Evolutionary conservation across 1,284 basidiomycete species (phyloP).

Genomic region (Uromyces viciae-fabae): DNA sequence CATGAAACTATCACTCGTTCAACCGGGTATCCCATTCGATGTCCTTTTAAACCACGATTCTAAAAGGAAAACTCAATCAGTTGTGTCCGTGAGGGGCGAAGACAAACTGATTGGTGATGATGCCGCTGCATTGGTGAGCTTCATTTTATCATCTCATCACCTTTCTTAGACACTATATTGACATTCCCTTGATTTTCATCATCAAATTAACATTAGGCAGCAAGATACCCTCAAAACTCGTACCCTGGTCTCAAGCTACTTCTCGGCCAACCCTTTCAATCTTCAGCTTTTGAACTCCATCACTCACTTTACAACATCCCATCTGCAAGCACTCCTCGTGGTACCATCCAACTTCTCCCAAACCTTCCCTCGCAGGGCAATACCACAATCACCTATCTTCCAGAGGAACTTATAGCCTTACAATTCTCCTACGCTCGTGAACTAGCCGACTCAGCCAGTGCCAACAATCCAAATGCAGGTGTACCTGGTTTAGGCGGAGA

Average conservation of each 20-base stretch:
- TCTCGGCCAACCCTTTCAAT: conserved; percentile 67
- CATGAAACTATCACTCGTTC: conserved; percentile 93
- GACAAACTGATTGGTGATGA: conserved; percentile 47
- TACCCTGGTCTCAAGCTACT: conserved; percentile 83
- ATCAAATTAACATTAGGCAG: conserved; percentile 60
- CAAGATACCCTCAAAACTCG: conserved; percentile 81
- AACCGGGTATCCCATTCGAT: conserved; percentile 92
- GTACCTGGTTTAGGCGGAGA: conserved; percentile 58
- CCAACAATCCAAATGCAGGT: conserved; percentile 46
- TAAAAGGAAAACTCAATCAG: conserved; percentile 87
- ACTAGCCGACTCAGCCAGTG: conserved; percentile 73
- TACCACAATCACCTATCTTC: conserved; percentile 56
- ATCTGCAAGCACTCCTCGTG: conserved; percentile 58
- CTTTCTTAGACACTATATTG: conserved; percentile 84
- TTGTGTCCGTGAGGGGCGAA: conserved; percentile 77
- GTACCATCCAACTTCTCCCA: conserved; percentile 31
- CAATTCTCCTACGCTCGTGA: conserved; percentile 84
- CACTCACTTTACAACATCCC: conserved; percentile 62
- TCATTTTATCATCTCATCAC: conserved; percentile 53
- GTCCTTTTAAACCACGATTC: conserved; percentile 93
- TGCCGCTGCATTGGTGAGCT: conserved; percentile 48
- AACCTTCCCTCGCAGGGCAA: conserved; percentile 22
- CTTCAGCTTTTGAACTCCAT: conserved; percentile 63
- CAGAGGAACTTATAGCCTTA: conserved; percentile 91
- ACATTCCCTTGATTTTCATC: conserved; percentile 38